Conservation (phyloP, 2,329 filamentous ascomycete genomes). For the Neocucurbitaria cava region DNA sequence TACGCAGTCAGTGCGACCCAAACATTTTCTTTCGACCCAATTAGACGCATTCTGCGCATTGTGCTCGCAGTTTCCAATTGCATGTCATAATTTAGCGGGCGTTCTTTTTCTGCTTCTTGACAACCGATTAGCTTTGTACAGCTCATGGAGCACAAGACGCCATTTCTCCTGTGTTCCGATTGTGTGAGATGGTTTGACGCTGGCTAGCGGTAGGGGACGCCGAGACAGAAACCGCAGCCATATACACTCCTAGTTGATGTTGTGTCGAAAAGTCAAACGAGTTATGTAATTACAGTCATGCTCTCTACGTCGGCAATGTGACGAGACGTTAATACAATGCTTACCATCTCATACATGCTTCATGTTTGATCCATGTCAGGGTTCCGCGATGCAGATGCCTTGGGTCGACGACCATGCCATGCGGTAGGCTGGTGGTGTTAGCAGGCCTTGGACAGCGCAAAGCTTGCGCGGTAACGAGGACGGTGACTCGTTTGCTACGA, state of each 20-base stretch:
- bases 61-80: slow-evolving; percentile 15
- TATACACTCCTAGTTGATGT: slow-evolving; percentile 16
- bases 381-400: too few species aligned
- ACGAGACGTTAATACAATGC: slow-evolving; percentile 20
- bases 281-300: slow-evolving; percentile 32
- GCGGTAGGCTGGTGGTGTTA: too few species aligned
- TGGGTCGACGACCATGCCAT: too few species aligned
- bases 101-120: slow-evolving; percentile 16
- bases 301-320: slow-evolving; percentile 4
- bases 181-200: background rate
- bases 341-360: slow-evolving; percentile 16
- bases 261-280: slow-evolving; percentile 15
- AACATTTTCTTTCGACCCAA: slow-evolving; percentile 14
- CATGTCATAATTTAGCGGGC: slow-evolving; percentile 45
- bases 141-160: background rate
- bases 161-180: background rate
- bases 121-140: background rate
- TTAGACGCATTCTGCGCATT: slow-evolving; percentile 12
- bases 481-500: background rate
- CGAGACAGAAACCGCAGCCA: background rate
- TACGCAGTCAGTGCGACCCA: slow-evolving; percentile 31
- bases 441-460: too few species aligned
- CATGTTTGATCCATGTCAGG: too few species aligned
- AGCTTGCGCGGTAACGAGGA: too few species aligned
- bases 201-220: background rate